Evolutionary conservation across 352 stramenopile genomes (phyloP).

Genomic region (Globisporangium rhizosaccharum): DNA sequence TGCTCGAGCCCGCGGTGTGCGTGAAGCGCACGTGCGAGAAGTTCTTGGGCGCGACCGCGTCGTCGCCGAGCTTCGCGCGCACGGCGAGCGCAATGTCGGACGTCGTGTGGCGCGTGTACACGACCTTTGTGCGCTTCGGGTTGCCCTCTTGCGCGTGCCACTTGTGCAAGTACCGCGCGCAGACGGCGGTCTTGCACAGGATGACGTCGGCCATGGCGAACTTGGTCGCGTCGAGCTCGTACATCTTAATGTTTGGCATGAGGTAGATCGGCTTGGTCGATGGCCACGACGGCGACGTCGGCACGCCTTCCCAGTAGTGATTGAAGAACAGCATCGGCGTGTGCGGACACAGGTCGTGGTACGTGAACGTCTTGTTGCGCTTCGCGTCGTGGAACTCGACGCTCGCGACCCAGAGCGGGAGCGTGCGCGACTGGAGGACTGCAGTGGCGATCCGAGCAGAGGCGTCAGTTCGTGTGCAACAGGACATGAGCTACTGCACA

Average conservation of each 20-base stretch:
- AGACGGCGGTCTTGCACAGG: slow-evolving; percentile 37
- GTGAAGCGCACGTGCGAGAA: slow-evolving; percentile 32
- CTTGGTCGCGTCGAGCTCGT: slow-evolving; percentile 36
- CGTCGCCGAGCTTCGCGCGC: slow-evolving; percentile 16
- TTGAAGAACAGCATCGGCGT: slow-evolving; percentile 56
- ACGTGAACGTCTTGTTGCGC: slow-evolving; percentile 22
- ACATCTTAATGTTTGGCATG: slow-evolving; percentile 55
- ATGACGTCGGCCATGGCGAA: slow-evolving; percentile 42
- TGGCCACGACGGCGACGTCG: slow-evolving; percentile 23
- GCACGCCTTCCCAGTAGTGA: slow-evolving; percentile 42
- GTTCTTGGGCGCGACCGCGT: slow-evolving; percentile 24
- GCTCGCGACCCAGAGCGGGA: slow-evolving; percentile 43
- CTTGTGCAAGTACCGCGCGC: slow-evolving; percentile 13
- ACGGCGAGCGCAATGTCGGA: slow-evolving; percentile 31
- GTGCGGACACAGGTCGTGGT: slow-evolving; percentile 51
- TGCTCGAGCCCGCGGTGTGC: slow-evolving; percentile 32
- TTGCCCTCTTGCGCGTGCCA: slow-evolving; percentile 55
- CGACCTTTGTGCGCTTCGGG: slow-evolving; percentile 26
- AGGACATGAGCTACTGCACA: not conserved
- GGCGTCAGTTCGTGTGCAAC: too few relatives aligned
- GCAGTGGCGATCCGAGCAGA: not conserved
- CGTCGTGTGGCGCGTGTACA: slow-evolving; percentile 56
- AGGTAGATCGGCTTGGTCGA: slow-evolving; percentile 35
- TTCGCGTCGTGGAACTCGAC: slow-evolving; percentile 25
- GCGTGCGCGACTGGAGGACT: slow-evolving; percentile 38